Evolutionary conservation across 352 stramenopile species (phyloP), one percentile per base, ranked within the genome.

Genomic region (Pythium pyrilobum): DNA sequence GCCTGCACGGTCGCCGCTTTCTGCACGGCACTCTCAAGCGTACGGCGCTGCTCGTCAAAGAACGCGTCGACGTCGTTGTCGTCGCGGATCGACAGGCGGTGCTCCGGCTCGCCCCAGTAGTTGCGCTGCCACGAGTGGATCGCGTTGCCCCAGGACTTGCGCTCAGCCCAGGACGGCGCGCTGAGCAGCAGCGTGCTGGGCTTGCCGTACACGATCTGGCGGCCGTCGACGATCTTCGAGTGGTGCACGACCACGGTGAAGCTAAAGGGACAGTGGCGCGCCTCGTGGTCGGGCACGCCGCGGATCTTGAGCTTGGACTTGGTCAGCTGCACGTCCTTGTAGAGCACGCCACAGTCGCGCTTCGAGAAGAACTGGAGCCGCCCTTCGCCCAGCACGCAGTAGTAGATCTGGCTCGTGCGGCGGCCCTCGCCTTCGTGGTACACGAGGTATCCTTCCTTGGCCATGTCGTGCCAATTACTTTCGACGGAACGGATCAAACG

Each of bases 71-170:
- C 62, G 49, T 91, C 78, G 31, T 85, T 67, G 15, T 74, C 64
- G 6, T 54, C 62, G 27, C 85, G 72, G 13, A 75, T 62, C 8
- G 77, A 59, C 31, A 58, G 44, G 16, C 62, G 64, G 63, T 90
- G 78, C 44, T 87, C 71, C 6, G 84, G 84, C 31, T 95, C 84
- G 31, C 79, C 71, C 84, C 84, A 92, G 62, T 92, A 95, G 56
- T 87, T 85, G 24, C 84, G 78, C 56, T 95, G 84, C 84, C 84
- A 95, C 18, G 76, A 78, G 53, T 91, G 77, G 57, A 95, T 92
- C 20, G 78, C 75, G 47, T 92, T 95, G n/a, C 81, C 84, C 84
- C 84, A 95, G 7, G 74, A 69, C 52, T 89, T 89, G 44, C 84
- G 82, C 53, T 95, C 84, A 2, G 67, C 68, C 72, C 77, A 89